These are phyloP conservation scores for Brettanomyces nanus DNA, from an alignment of 805 yeast species.

Conservation along the genomic window DNA sequence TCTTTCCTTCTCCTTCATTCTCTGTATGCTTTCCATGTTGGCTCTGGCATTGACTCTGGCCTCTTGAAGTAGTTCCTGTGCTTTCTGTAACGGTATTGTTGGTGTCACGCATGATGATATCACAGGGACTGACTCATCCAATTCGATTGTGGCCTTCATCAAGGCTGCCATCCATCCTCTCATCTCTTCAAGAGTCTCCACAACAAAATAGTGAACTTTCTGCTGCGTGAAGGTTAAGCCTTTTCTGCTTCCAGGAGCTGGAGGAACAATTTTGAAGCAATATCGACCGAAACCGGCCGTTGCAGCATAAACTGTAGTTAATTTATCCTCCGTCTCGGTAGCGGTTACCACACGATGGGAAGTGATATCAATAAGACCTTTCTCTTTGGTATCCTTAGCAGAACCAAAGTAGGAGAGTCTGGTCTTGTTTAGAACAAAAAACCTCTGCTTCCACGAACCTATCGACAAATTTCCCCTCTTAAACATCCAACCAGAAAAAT, in stretches of 20 bases:
- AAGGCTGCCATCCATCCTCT: constrained; percentile 91
- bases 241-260: constrained; percentile 93
- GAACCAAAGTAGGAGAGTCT: constrained; percentile 81
- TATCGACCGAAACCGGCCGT: constrained; percentile 90
- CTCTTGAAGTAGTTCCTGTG: constrained; percentile 76
- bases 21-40: constrained; percentile 41
- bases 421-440: constrained; percentile 84
- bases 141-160: constrained; percentile 92
- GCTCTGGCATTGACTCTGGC: constrained; percentile 68
- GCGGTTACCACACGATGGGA: constrained; percentile 88
- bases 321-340: constrained; percentile 66
- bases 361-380: constrained; percentile 91
- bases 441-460: constrained; percentile 88
- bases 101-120: constrained; percentile 91
- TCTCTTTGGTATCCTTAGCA: constrained; percentile 72
- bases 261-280: constrained; percentile 90
- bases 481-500: constrained; percentile 90
- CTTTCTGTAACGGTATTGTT: constrained; percentile 80
- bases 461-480: constrained; percentile 79
- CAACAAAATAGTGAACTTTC: constrained; percentile 92
- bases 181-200: constrained; percentile 86
- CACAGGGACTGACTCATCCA: constrained; percentile 88
- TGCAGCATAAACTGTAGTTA: constrained; percentile 80
- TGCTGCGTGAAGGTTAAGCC: constrained; percentile 96
- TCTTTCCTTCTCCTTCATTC: constrained; percentile 18